Base-by-base conservation (phyloP, 441 rosid genomes). In the Macaranga tanarius region DNA sequence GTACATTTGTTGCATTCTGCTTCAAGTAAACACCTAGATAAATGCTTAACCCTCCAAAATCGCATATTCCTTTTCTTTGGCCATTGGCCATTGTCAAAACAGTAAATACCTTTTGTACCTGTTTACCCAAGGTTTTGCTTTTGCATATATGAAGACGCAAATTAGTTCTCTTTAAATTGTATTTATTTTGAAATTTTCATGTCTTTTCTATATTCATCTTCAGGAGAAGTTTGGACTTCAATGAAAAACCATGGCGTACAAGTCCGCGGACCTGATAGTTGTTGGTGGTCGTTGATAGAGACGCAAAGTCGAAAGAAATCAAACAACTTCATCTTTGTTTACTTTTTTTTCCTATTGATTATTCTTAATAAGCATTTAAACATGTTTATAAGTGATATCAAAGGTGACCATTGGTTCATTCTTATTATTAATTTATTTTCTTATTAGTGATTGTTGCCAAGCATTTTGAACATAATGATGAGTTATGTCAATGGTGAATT, bases 51-150 rank as follows among this genome's bases (percentile, higher is more conserved):
- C 52, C 28, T 72, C 51, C 26, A 28, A 54, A 50, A 31, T 68
- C 38, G 26, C 38, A 25, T 56, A 67, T 42, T 69, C 67, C 15
- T 51, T 22, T 71, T 70, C 15, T 44, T 22, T 23, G 52, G 57
- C 67, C 72, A 4, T 73, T 52, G 80, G 28, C 67, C n/a, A 26
- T 45, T 65, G 62, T 57, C 71, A 68, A 52, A 75, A 66, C 59
- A 45, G 65, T 55, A 48, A 50, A 64, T 70, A 50, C 73, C 67
- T 57, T 52, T 26, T 65, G 73, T 65, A 44, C 54, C 45, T 38
- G 58, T 73, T 71, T 44, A 57, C 51, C 66, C 19, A 15, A 56
- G 71, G 51, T 76, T 52, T 65, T 58, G 23, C 47, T 70, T 64
- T 64, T 55, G 68, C 65, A 16, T 51, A 67, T 54, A 66, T 23